Base-by-base conservation (phyloP, 805 yeast species). In the Ogataea paradorogensis region DNA sequence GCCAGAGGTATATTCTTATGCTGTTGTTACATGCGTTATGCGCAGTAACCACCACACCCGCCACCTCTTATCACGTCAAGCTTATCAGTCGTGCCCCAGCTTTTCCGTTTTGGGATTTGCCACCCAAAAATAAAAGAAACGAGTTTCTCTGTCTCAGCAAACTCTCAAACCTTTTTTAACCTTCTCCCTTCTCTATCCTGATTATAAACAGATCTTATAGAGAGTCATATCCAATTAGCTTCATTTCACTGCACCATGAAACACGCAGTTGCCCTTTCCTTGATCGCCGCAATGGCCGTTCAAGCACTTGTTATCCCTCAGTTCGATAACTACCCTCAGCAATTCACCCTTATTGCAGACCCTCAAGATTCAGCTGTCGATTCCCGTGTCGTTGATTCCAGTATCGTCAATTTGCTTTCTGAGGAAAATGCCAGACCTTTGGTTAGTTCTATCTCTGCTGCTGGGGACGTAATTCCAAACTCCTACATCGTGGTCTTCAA, bases 401-500 rank as follows among this genome's bases (percentile, higher is more conserved):
- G 33, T 1, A 20, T 22, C 16, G 45, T 38, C 10, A 24, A 44
- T 18, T 35, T 55, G 15, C 31, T 52, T 6, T 39, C 53, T 13
- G 47, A 43, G 16, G 46, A 47, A 9, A 56, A 61, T 11, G 50
- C 59, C 22, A 76, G 77, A 21, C 80, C 83, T 5, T 53, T 82
- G 27, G 53, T 78, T 44, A 58, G 72, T 27, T 61, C 73, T 34
- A 67, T 65, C 33, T 46, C 66, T 22, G 74, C 74, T 35, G 55
- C 59, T 9, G 61, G 69, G 37, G 72, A 76, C 42, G 49, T 73
- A 32, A 76, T 84, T 52, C 82, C 89, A 26, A 74, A 84, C 68
- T 81, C 82, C 55, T 93, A 88, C 70, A 90, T 93, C 49, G 69
- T 93, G 52, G 89, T 90, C 35, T 80, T 91, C 69, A 89, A 88